Conservation (phyloP, 2,329 filamentous ascomycete species). For the Phyllosticta capitalensis region DNA sequence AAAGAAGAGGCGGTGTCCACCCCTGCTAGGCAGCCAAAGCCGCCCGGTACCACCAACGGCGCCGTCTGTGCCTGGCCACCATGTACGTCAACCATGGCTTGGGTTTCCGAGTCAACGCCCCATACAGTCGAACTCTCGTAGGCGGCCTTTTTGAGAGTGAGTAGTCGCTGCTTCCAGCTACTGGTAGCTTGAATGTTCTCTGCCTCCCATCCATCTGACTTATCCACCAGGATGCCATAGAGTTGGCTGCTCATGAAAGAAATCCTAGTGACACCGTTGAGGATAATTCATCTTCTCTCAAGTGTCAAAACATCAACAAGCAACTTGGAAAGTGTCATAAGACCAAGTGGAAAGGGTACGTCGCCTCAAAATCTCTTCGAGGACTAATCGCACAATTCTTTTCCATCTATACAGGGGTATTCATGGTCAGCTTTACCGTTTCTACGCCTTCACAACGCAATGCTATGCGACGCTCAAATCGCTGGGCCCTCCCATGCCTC, state of each 20-base stretch:
- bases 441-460: background rate
- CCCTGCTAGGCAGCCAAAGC: background rate
- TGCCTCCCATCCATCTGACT: too few relatives aligned
- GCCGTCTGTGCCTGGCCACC: background rate
- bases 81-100: background rate
- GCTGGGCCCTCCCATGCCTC: slow-evolving; percentile 55
- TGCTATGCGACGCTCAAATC: background rate
- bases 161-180: too few relatives aligned
- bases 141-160: too few relatives aligned
- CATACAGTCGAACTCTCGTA: too few relatives aligned
- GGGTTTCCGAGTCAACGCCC: too few relatives aligned
- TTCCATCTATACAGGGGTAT: background rate
- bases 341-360: background rate
- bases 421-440: background rate
- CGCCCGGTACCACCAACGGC: background rate
- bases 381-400: background rate
- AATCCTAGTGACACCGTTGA: too few relatives aligned
- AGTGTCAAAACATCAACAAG: too few relatives aligned
- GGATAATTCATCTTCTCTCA: too few relatives aligned
- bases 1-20: background rate
- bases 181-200: too few relatives aligned
- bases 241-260: too few relatives aligned
- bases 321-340: too few relatives aligned
- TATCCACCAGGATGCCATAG: too few relatives aligned
- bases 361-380: background rate